These are phyloP conservation scores for Solanum aculeatissimum DNA, from an alignment of 305 asterid genomes.

Conservation along the genomic window DNA sequence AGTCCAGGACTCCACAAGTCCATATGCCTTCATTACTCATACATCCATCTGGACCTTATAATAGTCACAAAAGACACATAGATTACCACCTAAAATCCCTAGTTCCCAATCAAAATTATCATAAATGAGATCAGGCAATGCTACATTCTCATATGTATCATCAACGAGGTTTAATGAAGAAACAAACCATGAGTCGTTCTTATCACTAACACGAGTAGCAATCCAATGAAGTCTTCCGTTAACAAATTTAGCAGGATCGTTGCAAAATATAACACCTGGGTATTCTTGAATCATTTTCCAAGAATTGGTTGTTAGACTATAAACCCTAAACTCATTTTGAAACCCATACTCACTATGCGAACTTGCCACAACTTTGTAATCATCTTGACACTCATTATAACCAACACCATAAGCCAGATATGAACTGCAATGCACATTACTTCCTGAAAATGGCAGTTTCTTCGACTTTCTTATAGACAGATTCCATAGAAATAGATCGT, in stretches of 20 bases:
- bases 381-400: neutral
- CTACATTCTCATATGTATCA: neutral
- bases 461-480: neutral
- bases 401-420: neutral
- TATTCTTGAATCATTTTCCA: neutral
- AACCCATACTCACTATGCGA: neutral
- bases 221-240: neutral
- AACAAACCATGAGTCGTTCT: neutral
- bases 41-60: neutral
- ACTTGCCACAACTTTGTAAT: neutral
- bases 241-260: neutral
- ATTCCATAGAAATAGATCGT: neutral
- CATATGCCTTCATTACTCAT: constrained; percentile 14
- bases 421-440: neutral
- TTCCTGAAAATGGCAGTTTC: neutral
- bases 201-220: neutral
- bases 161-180: neutral
- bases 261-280: neutral
- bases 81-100: neutral
- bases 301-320: neutral
- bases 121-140: neutral
- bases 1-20: neutral
- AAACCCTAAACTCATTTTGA: neutral
- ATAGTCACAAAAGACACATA: neutral
- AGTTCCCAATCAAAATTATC: neutral